Base-by-base conservation (phyloP, 1,139 yeast genomes). In the Pichia sp. region DNA sequence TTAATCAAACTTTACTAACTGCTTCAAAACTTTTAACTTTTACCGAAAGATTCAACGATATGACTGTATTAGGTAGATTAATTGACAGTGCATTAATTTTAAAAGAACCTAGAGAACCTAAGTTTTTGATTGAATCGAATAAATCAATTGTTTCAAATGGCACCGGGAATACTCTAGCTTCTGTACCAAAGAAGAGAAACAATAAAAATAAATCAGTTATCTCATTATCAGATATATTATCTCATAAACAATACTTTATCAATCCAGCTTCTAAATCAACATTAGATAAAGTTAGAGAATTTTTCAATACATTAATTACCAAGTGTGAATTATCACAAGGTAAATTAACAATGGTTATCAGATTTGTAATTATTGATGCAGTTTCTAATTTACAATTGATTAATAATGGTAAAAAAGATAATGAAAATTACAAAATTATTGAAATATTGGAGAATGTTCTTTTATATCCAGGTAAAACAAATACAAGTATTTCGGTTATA, bases 211-310 rank as follows among this genome's bases (percentile, higher is more conserved):
- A 51, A 35, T 36, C 43, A 4, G 44, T 74, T 0, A 72, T 73
- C 26, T 77, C 83, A 4, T 66, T 84, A 55, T 77, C 94, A 4
- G 96, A 87, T 67, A 67, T 84, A 39, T 71, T 85, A 42, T 80
- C 92, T 1, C 86, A 85, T 61, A 75, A 84, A 32, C 79, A 77
- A 44, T 68, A 79, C 44, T 85, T 86, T 56, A 60, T 65, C 16
- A 62, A 67, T 12, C 62, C 70, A 3, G 72, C 80, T 7, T 68
- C 80, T 1, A 42, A 52, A 0, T 35, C 52, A 1, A 74, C 80
- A 12, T 56, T 71, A 16, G 50, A 56, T 6, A 58, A 65, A 0
- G 71, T 82, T 3, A 69, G 79, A 50, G 49, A 56, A 1, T 84
- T 86, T 58, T 71, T 84, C 51, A 66, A 66, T 26, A 59, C 69